A percentile compares a stretch with the other conserved stretches of the same genome.
Evolutionary conservation across 169 alveolate species (phyloP).

Genomic region (Eimeria falciformis): DNA sequence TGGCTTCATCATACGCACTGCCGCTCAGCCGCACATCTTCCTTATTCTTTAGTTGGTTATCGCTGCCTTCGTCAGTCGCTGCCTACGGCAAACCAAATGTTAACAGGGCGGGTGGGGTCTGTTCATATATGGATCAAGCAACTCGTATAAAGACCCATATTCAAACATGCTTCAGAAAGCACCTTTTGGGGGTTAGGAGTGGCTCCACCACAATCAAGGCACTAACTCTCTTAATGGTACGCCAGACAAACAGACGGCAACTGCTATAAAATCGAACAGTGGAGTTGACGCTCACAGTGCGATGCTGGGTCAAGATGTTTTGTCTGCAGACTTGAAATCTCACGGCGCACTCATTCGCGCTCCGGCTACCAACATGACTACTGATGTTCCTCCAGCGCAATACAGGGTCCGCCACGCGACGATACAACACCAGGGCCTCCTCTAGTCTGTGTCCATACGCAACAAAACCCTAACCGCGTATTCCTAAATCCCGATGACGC

Average conservation of each 20-base stretch:
- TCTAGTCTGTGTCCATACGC: conserved; percentile 66
- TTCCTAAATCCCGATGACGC: no score
- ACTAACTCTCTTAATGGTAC: no score
- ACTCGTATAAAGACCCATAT: no score
- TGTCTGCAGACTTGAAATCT: conserved; percentile 73
- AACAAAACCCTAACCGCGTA: no score
- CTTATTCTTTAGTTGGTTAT: background rate
- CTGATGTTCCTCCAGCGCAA: conserved; percentile 76
- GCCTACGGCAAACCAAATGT: conserved; percentile 16
- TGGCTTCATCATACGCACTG: background rate
- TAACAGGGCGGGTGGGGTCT: no score
- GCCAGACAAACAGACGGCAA: no score
- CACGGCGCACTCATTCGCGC: conserved; percentile 76
- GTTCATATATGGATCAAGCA: no score
- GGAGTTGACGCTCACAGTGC: background rate
- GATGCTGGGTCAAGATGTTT: conserved; percentile 27
- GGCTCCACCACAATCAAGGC: no score
- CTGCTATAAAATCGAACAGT: no score
- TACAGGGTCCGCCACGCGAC: conserved; percentile 70
- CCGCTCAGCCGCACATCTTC: conserved; percentile 6
- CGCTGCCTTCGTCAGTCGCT: background rate
- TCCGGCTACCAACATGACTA: conserved; percentile 71
- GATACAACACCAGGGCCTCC: conserved; percentile 77
- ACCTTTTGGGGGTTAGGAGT: background rate
- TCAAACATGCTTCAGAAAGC: no score